These are phyloP conservation scores for Suillus bovinus DNA, from an alignment of 768 basidiomycete species.

Conservation along the genomic window DNA sequence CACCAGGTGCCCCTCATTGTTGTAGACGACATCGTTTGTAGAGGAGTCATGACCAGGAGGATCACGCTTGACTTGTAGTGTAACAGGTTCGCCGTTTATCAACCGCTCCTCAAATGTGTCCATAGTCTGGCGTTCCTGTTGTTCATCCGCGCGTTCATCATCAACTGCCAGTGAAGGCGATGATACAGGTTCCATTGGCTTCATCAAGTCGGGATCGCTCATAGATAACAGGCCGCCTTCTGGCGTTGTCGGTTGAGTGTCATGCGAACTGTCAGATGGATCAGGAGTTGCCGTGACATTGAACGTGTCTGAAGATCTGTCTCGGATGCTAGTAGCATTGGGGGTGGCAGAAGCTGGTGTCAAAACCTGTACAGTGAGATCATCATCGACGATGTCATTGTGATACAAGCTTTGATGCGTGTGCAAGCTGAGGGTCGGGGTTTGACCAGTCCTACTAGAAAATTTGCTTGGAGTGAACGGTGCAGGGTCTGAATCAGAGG, in stretches of 20 bases:
- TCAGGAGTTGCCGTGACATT: slow-evolving; percentile 43
- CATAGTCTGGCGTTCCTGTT: slow-evolving; percentile 33
- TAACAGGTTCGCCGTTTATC: slow-evolving; percentile 49
- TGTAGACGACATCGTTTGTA: slow-evolving; percentile 84
- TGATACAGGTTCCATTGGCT: slow-evolving; percentile 49
- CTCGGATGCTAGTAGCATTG: slow-evolving; percentile 30
- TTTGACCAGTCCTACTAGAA: slow-evolving; percentile 36
- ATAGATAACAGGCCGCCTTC: slow-evolving; percentile 39
- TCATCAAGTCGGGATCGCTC: slow-evolving; percentile 30
- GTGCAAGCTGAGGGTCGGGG: slow-evolving; percentile 32
- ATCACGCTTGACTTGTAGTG: slow-evolving; percentile 39
- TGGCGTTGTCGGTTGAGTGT: slow-evolving; percentile 50
- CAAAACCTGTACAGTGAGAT: slow-evolving; percentile 59
- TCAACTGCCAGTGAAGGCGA: slow-evolving; percentile 48
- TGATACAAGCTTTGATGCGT: slow-evolving; percentile 39
- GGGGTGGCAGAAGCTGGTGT: slow-evolving; percentile 29
- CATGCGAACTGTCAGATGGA: slow-evolving; percentile 45
- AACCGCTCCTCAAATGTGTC: slow-evolving; percentile 53
- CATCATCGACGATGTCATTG: slow-evolving; percentile 53
- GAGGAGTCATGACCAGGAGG: slow-evolving; percentile 72
- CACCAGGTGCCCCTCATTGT: slow-evolving; percentile 85
- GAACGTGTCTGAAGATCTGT: slow-evolving; percentile 53
- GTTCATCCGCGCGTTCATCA: slow-evolving; percentile 60
- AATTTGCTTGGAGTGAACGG: slow-evolving; percentile 52
- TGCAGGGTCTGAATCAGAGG: slow-evolving; percentile 44